phyloP scores from a whole-genome alignment of 2,329 filamentous ascomycete genomes.

The Fusarium caatingaense region DNA sequence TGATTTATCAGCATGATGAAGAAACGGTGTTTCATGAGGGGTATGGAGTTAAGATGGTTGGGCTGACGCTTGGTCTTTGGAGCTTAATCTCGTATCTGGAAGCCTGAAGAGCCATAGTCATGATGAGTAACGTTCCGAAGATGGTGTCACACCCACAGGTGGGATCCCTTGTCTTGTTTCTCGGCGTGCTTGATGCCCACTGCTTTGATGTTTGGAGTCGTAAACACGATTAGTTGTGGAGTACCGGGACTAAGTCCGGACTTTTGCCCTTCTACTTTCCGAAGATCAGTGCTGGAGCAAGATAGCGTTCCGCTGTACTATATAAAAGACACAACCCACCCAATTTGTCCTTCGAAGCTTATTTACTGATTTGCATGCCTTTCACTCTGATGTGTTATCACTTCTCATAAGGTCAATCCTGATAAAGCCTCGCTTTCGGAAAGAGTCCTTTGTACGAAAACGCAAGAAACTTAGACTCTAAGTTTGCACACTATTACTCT shows the following conservation, averaged over 20 bases:
- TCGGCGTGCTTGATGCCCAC: constrained; percentile 32
- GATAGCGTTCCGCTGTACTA: constrained; percentile 7
- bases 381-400: background rate
- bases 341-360: constrained; percentile 2
- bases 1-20: constrained; percentile 26
- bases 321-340: constrained; percentile 32
- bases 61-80: background rate
- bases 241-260: constrained; percentile 7
- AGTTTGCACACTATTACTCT: background rate
- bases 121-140: constrained; percentile 19
- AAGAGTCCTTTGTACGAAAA: background rate
- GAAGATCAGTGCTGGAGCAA: constrained; percentile 4
- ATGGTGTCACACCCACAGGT: constrained; percentile 26
- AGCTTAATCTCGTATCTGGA: constrained; percentile 7
- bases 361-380: constrained; percentile 1
- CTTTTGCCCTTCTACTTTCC: constrained; percentile 16
- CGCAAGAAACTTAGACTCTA: background rate
- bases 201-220: constrained; percentile 19
- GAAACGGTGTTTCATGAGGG: background rate
- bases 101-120: constrained; percentile 6
- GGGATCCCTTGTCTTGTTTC: constrained; percentile 13
- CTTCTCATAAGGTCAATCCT: background rate
- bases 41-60: background rate
- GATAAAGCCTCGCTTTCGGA: background rate
- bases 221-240: constrained; percentile 30